Conservation (phyloP, 805 yeast species). For the Yarrowia sp. region DNA sequence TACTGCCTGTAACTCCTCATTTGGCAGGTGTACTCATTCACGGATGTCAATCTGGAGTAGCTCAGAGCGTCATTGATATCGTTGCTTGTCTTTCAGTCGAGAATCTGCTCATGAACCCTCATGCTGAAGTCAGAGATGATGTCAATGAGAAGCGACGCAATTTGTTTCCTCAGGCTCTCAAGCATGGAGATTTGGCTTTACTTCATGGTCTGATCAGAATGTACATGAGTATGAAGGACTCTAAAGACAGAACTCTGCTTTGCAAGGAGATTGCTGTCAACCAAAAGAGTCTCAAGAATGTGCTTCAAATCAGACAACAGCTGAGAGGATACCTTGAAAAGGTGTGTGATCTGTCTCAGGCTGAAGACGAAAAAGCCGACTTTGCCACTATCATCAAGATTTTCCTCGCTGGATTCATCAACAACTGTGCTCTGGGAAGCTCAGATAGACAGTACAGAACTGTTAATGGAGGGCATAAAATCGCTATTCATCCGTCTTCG, state of each 20-base stretch:
- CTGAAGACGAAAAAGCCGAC: conserved; percentile 38
- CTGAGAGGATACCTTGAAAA: conserved; percentile 63
- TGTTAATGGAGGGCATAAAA: conserved; percentile 71
- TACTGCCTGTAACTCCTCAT: conserved; percentile 89
- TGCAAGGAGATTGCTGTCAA: conserved; percentile 76
- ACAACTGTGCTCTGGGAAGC: conserved; percentile 89
- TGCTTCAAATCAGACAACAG: conserved; percentile 70
- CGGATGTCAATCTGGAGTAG: conserved; percentile 54
- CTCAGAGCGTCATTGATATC: conserved; percentile 72
- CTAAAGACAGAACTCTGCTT: conserved; percentile 70
- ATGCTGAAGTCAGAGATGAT: conserved; percentile 78
- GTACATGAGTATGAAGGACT: conserved; percentile 46
- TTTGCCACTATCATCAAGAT: conserved; percentile 54
- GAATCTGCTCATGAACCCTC: conserved; percentile 76
- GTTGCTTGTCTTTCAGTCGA: conserved; percentile 93
- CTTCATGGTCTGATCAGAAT: conserved; percentile 72
- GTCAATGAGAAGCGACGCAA: conserved; percentile 71
- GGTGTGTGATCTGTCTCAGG: conserved; percentile 37
- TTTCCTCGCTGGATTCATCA: conserved; percentile 78
- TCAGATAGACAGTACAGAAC: conserved; percentile 93
- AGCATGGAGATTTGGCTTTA: conserved; percentile 79
- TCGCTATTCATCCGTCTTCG: conserved; percentile 89
- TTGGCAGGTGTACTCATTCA: conserved; percentile 77
- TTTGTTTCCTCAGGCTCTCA: conserved; percentile 65
- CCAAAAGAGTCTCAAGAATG: conserved; percentile 76